Evolutionary conservation across 2,329 filamentous ascomycete genomes (phyloP), one percentile per base, ranked within the genome.

Genomic region (Colletotrichum lindemuthianum): DNA sequence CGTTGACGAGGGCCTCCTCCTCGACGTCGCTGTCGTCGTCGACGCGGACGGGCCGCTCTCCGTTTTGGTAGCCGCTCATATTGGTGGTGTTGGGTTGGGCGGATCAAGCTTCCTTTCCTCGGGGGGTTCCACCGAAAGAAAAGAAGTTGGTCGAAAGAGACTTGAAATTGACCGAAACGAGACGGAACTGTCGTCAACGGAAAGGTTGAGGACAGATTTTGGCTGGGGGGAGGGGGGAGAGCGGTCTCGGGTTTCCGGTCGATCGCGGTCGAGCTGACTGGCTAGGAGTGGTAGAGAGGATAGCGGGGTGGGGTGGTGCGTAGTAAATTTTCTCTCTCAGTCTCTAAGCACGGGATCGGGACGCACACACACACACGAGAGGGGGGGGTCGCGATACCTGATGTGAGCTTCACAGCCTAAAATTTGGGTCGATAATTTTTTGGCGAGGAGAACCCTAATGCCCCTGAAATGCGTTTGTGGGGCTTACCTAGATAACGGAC

Each of bases 1-100:
- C 93, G 81, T 93, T 93, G 73, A 93, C 96, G 71, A 99, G 88
- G 73, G 91, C 91, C 82, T 98, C 96, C 86, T 98, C 95, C 82
- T 97, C 94, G 70, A 92, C 91, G 78, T 98, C 96, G 76, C 93
- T 97, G 77, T 96, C 93, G 79, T 95, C 91, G 73, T 89, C 88
- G 70, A 84, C 80, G 78, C 87, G 86, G 75, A 83, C 77, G 70
- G 86, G 84, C 75, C 85, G 82, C 74, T 81, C 81, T 74, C 85
- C 85, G 77, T 88, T 89, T 75, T 87, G 83, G 75, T 86, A 87
- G 71, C 79, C 82, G 78, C 85, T 87, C 88, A 90, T 90, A 40
- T 16, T 54, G 57, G 40, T 15, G 65, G 36, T 13, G n/a, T 6
- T 41, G 41, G 32, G 37, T 32, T n/a, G 24, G 34, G 24, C 13